A percentile compares a stretch with the other conserved stretches of the same genome.
Conservation (phyloP, 192 early-diverging fungal genomes). For the Linnemannia zychae region DNA sequence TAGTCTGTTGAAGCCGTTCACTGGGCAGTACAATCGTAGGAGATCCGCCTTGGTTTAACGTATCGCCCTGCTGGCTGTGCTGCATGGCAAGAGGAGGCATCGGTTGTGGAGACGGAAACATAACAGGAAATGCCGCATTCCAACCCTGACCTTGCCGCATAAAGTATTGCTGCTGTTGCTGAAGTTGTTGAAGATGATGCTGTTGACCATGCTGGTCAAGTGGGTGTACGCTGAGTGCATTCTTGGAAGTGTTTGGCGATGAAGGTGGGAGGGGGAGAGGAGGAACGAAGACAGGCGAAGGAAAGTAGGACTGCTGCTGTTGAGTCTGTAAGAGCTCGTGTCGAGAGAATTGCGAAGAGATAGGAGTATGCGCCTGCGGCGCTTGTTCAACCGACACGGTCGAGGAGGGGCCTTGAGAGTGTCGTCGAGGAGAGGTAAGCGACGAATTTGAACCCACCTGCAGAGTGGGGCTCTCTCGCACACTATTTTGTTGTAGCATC, state of each 20-base stretch:
- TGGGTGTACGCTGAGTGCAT: background rate
- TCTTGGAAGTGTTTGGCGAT: background rate
- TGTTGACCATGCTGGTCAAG: constrained; percentile 4
- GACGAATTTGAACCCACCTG: background rate
- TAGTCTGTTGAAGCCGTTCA: background rate
- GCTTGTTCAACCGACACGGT: background rate
- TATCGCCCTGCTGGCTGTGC: background rate
- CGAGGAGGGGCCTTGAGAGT: constrained; percentile 9
- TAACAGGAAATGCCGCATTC: background rate
- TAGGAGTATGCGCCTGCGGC: background rate
- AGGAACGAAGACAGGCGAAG: background rate
- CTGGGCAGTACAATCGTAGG: background rate
- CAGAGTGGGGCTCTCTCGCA: background rate
- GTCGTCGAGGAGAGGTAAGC: background rate
- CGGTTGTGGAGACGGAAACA: background rate
- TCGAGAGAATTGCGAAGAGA: background rate
- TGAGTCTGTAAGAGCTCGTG: background rate
- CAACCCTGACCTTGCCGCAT: background rate
- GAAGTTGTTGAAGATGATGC: background rate
- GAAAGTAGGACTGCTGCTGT: background rate
- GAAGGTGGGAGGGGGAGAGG: background rate
- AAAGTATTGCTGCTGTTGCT: background rate
- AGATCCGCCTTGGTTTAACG: background rate
- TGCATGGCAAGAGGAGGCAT: background rate
- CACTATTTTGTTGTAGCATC: background rate